phyloP scores from a whole-genome alignment of 345 rosid species.

The Populus pruinosa region DNA sequence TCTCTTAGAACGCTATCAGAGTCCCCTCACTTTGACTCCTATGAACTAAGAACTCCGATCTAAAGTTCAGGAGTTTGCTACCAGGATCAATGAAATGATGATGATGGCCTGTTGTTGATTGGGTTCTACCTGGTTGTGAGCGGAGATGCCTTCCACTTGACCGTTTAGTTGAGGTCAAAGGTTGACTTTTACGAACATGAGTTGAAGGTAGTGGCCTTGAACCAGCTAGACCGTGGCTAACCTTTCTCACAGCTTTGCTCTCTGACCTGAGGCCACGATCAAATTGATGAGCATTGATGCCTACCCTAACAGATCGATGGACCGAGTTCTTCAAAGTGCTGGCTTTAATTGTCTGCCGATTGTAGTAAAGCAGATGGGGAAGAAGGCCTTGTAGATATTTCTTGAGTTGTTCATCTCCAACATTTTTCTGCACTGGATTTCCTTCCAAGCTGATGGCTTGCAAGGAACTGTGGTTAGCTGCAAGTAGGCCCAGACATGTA shows the following conservation, averaged over 20 bases:
- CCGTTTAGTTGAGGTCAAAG: constrained; percentile 36
- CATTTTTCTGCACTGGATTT: constrained; percentile 93
- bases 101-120: constrained; percentile 32
- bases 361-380: constrained; percentile 75
- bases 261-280: constrained; percentile 66
- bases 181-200: constrained; percentile 42
- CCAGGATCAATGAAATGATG: constrained; percentile 42
- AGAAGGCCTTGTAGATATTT: constrained; percentile 76
- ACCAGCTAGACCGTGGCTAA: constrained; percentile 42
- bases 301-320: constrained; percentile 59
- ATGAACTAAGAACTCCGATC: constrained; percentile 51
- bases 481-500: constrained; percentile 86
- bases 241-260: constrained; percentile 55
- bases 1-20: constrained; percentile 9
- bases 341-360: constrained; percentile 64
- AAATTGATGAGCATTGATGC: constrained; percentile 52
- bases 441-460: constrained; percentile 97
- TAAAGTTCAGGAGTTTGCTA: constrained; percentile 45
- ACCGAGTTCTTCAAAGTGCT: constrained; percentile 56
- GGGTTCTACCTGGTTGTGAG: constrained; percentile 55
- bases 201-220: constrained; percentile 40
- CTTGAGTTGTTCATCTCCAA: constrained; percentile 90
- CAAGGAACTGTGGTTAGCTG: constrained; percentile 91
- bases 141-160: constrained; percentile 53
- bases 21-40: constrained; percentile 75